Conservation (phyloP, 208 protist species). For the Trichomonas gallinae region DNA sequence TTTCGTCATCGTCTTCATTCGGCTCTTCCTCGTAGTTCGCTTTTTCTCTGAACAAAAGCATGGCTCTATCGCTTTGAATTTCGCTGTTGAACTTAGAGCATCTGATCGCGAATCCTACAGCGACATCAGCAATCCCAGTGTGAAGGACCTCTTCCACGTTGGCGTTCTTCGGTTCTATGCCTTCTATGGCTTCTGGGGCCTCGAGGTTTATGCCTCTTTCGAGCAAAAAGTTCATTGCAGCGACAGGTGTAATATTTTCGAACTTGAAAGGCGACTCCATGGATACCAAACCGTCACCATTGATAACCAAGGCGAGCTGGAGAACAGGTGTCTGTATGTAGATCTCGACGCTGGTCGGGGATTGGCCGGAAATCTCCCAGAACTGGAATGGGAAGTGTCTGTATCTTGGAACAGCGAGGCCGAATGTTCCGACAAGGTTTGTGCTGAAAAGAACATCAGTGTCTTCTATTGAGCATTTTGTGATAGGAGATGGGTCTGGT, state of each 20-base stretch:
- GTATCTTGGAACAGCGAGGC: not conserved
- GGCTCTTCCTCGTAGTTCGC: not conserved
- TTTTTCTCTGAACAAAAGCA: not conserved
- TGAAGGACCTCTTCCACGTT: not conserved
- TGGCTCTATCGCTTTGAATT: not conserved
- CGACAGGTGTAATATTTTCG: not conserved
- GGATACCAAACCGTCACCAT: not conserved
- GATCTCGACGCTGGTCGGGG: not conserved
- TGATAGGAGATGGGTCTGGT: not conserved
- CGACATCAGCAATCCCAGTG: not conserved
- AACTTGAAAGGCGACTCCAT: not conserved
- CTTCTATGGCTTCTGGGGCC: not conserved
- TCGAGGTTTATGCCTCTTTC: not conserved
- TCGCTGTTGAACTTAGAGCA: not conserved
- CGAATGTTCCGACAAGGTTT: not conserved
- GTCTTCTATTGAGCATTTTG: not conserved
- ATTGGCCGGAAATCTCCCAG: not conserved
- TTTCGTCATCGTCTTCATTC: not conserved
- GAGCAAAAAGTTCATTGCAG: not conserved
- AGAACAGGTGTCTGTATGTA: not conserved
- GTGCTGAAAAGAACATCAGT: not conserved
- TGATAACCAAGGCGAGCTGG: not conserved
- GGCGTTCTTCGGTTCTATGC: not conserved
- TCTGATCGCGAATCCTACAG: not conserved
- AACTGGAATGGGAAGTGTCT: not conserved